phyloP scores from a whole-genome alignment of 2,329 filamentous ascomycete species.

The Alternaria dauci region DNA sequence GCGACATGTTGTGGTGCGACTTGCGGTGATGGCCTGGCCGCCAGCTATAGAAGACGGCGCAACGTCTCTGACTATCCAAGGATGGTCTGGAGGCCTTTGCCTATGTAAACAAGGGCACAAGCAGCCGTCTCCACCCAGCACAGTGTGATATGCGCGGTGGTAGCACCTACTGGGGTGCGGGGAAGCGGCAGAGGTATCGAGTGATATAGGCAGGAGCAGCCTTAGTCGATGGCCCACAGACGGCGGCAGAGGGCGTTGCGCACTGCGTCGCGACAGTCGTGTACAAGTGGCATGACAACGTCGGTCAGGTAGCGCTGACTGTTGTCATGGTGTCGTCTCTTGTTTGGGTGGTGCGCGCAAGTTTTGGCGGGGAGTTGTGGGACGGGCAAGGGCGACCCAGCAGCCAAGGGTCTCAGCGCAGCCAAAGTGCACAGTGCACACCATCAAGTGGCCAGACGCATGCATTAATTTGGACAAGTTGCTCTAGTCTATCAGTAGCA shows the following conservation, averaged over 20 bases:
- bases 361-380: conserved; percentile 24
- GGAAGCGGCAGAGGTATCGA: conserved; percentile 25
- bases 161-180: conserved; percentile 27
- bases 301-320: conserved; percentile 16
- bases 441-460: conserved; percentile 2
- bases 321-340: conserved; percentile 33
- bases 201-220: conserved; percentile 8
- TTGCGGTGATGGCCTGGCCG: conserved; percentile 34
- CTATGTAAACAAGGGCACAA: conserved; percentile 4
- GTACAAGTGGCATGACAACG: conserved; percentile 24
- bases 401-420: conserved; percentile 7
- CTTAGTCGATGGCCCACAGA: conserved; percentile 30
- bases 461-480: conserved; percentile 1
- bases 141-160: conserved; percentile 9
- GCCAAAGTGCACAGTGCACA: not conserved
- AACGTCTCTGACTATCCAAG: conserved; percentile 8
- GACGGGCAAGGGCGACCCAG: conserved; percentile 25
- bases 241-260: conserved; percentile 15
- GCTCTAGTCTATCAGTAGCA: not conserved
- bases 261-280: conserved; percentile 22
- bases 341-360: conserved; percentile 21
- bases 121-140: conserved; percentile 10
- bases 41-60: conserved; percentile 14
- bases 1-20: conserved; percentile 63
- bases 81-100: not conserved